Evolutionary conservation across 805 yeast genomes (phyloP).

Genomic region (Candida quercuum): DNA sequence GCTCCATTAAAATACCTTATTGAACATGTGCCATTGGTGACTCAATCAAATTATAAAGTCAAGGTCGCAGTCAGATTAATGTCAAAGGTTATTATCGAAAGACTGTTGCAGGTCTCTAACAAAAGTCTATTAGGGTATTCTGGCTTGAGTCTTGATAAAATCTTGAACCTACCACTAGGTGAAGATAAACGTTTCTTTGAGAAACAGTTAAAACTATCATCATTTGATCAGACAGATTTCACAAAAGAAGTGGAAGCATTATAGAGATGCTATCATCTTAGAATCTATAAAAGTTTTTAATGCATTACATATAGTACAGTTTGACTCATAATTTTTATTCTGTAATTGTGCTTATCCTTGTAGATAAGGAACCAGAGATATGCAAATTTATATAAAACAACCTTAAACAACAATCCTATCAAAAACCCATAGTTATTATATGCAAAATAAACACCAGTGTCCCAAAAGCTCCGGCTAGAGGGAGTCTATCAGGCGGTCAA

Average conservation of each 20-base stretch:
- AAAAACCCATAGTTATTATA: too few relatives aligned
- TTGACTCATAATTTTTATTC: too few relatives aligned
- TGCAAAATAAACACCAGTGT: too few relatives aligned
- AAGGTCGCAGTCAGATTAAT: conserved; percentile 51
- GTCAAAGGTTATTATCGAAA: conserved; percentile 37
- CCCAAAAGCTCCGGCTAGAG: conserved; percentile 29
- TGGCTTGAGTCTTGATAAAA: conserved; percentile 26
- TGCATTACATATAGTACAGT: too few relatives aligned
- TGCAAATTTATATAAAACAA: too few relatives aligned
- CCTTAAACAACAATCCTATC: too few relatives aligned
- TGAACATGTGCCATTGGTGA: conserved; percentile 39
- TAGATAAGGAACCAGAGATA: too few relatives aligned
- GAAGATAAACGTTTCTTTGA: conserved; percentile 21
- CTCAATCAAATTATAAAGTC: conserved; percentile 29
- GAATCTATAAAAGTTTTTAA: too few relatives aligned
- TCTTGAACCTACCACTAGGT: conserved; percentile 37
- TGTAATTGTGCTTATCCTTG: too few relatives aligned
- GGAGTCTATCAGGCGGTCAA: conserved; percentile 60
- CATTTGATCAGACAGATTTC: too few relatives aligned
- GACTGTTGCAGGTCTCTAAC: conserved; percentile 9
- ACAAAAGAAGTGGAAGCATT: neutral
- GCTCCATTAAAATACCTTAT: conserved; percentile 34
- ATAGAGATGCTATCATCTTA: too few relatives aligned
- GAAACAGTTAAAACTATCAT: too few relatives aligned
- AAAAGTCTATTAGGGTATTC: conserved; percentile 10